Conservation (phyloP, 169 alveolate species). For the Plasmodium malariae region DNA sequence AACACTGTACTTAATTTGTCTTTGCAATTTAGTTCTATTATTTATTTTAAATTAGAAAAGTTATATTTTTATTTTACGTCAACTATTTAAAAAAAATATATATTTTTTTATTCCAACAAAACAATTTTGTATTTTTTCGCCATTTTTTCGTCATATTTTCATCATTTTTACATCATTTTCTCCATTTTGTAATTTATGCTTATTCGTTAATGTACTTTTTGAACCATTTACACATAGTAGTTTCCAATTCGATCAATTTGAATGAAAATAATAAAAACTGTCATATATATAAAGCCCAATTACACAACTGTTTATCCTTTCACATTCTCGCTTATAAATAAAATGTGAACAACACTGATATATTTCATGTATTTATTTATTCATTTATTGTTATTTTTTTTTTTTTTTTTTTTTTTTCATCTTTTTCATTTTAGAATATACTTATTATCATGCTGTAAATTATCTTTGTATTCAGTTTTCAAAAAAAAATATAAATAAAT, state of each 20-base stretch:
- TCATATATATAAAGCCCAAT: too few relatives aligned
- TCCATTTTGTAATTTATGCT: neutral
- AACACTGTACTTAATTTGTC: slow-evolving; percentile 14
- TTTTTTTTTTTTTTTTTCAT: neutral
- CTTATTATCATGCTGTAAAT: neutral
- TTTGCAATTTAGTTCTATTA: slow-evolving; percentile 15
- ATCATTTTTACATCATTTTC: too few relatives aligned
- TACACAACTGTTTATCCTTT: too few relatives aligned
- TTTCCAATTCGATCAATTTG: neutral
- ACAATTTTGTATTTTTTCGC: too few relatives aligned
- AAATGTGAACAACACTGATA: too few relatives aligned
- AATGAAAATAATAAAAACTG: too few relatives aligned
- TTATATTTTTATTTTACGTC: neutral
- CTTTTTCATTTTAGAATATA: neutral
- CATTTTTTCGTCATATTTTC: too few relatives aligned
- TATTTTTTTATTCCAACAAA: too few relatives aligned
- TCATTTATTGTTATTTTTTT: neutral
- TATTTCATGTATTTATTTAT: too few relatives aligned
- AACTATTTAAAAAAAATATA: neutral
- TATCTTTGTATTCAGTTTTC: neutral
- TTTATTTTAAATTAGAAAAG: neutral
- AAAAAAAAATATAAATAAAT: too few relatives aligned
- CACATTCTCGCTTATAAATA: too few relatives aligned
- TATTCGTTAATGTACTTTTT: neutral
- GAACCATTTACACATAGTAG: slow-evolving; percentile 3